Evolutionary conservation across 1,139 yeast genomes (phyloP), one percentile per base, ranked within the genome.

Genomic region (Kluyveromyces sp.): DNA sequence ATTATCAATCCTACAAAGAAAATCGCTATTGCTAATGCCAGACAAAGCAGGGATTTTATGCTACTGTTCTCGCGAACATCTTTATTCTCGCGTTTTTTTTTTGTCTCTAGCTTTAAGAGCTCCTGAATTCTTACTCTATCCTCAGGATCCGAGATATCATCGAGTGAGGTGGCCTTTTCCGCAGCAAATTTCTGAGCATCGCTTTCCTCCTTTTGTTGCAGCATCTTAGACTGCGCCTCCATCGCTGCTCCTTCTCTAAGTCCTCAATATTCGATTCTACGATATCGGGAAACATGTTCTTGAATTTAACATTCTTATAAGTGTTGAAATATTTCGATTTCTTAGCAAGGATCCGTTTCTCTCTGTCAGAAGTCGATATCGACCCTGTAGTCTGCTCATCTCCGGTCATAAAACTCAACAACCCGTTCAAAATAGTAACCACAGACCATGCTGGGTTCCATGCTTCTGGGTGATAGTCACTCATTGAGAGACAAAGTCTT

Each of bases 371-470:
- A 2, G 90, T 75, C 5, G 71, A 73, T 59, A 82, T 75, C 4
- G 72, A 72, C 55, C 92, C 74, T 52, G 87, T 74, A 0, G 83
- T 76, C 35, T 70, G 65, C 48, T 78, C 83, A 43, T 70, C 70
- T 10, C 80, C 73, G 2, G 83, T 78, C 96, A 89, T 89, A 59
- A 89, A 89, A 60, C 95, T 84, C 54, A 89, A 69, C 42, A 89
- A 68, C 0, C 97, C 97, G 5, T 82, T 85, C 56, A 89, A 71
- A 26, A 89, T 89, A 0, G 96, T 87, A 29, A 87, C 73, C 25
- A 89, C 96, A 47, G 88, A 81, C 97, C 97, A 89, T 3, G 95
- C 88, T 1, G 97, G 96, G 64, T 89, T 88, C 97, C 97, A 89
- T 1, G 85, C 71, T 63, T 87, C 92, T 6, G 96, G 97, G 58